Evolutionary conservation across 106 monocot genomes (phyloP), one percentile per base, ranked within the genome.

Genomic region (Dendrobium chrysotoxum): DNA sequence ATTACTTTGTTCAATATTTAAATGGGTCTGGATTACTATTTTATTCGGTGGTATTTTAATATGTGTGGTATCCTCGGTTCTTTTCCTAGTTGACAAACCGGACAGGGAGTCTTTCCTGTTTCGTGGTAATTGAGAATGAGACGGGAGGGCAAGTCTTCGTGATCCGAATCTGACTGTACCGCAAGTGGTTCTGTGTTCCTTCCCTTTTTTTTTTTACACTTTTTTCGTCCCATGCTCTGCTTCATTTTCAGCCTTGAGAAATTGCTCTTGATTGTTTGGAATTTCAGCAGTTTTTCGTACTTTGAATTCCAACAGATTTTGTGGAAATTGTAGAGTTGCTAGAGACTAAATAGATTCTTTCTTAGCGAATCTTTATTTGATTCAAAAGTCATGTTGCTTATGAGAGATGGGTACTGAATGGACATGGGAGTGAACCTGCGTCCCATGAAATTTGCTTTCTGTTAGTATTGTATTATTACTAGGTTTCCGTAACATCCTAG

Each of bases 1-100:
- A 2, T 68, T 28, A 30, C 68, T 61, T 70, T 70, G 70, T 70
- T 70, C 35, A 70, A 35, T 70, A 70, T 70, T 70, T 70, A 31
- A 70, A 70, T 70, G 35, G 2, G 4, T 4, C 2, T 12, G 15
- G 12, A 38, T 70, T 70, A 38, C 4, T 70, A 70, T 70, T 70
- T 70, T 31, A 70, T 35, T 61, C 4, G 31, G 28, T 12, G 70
- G 30, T 70, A 35, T 31, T 68, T 70, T 70, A 25, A 1, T 65
- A 35, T 35, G 35, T 70, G 70, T 31, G 70, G 35, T 35, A 35
- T 30, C 35, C 16, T 70, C 35, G 4, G 31, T 65, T 70, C 35
- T 70, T 15, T 70, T 15, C 15, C 15, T 12, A 9, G 16, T 70
- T 61, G n/a, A 23, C 61, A n/a, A 23, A 61, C 0, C 50, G 50